Base-by-base conservation (phyloP, 306 rosid species). In the Citrullus colocynthis region DNA sequence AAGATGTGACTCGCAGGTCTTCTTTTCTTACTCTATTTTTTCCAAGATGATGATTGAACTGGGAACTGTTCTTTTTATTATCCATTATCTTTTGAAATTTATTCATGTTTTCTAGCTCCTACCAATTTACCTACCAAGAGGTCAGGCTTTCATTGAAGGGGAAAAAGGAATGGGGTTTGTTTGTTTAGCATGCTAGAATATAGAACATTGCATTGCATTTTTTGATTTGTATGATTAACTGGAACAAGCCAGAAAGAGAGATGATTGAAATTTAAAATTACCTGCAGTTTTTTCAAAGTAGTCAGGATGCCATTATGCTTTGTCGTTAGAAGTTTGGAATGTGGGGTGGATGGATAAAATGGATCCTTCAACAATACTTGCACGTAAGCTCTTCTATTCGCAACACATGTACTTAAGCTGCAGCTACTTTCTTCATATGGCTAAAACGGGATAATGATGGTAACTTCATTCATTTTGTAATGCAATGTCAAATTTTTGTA, bases 1-100 rank as follows among this genome's bases (percentile, higher is more conserved):
- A 95, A 89, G 98, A 95, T 58, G 96, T 95, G 87, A 95, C 98
- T 45, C 91, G 93, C 90, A 95, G 97, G 98, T 95, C 71, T 81
- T 81, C 82, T 95, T 70, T 83, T 78, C 81, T 66, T 67, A 78
- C 81, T 48, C 74, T 52, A 48, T 76, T 67, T 28, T 78, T 48
- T 60, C 17, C 17, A 49, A 70, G 51, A 41, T 56, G 21, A 56
- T 21, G 24, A 16, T 60, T 62, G 16, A 69, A 37, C 37, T 59
- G 73, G 41, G 41, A 44, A n/a, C 28, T 77, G 14, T 76, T 69
- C 20, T 36, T 36, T 17, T 18, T 30, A 21, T 28, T 41, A 28
- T 59, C 21, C 10, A 18, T 49, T 49, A 48, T 49, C 4, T 6
- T 54, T 37, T 36, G 65, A 37, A 34, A 45, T 55, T 55, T 55